Conservation (phyloP, 1,139 yeast genomes). For the Debaryomyces coudertii region DNA sequence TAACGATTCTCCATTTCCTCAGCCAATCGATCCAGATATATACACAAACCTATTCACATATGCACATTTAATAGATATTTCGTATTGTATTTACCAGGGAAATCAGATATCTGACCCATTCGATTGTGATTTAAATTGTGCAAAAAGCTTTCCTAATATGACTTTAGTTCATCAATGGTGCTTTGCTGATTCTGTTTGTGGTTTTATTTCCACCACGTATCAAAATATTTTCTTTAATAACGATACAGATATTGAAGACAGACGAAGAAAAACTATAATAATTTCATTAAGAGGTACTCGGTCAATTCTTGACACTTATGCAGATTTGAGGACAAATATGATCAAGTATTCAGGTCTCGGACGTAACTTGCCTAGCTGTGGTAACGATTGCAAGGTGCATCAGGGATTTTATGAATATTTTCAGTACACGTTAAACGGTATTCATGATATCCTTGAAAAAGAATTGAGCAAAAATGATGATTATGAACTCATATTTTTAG, state of each 20-base stretch:
- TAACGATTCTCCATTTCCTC: slow-evolving; percentile 10
- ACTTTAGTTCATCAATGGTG: slow-evolving; percentile 52
- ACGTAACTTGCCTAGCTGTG: slow-evolving; percentile 34
- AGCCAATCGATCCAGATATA: slow-evolving; percentile 26
- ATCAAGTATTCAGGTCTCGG: slow-evolving; percentile 31
- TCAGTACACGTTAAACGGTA: slow-evolving; percentile 31
- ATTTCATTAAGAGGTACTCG: slow-evolving; percentile 53
- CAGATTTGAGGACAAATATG: slow-evolving; percentile 50
- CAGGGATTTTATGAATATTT: slow-evolving; percentile 47
- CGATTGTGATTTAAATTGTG: slow-evolving; percentile 47
- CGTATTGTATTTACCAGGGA: slow-evolving; percentile 49
- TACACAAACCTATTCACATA: slow-evolving; percentile 38
- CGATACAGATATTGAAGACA: background rate
- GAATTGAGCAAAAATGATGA: slow-evolving; percentile 29
- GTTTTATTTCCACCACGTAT: slow-evolving; percentile 42
- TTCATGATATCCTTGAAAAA: slow-evolving; percentile 28
- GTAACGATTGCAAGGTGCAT: slow-evolving; percentile 47
- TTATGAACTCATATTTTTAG: slow-evolving; percentile 44
- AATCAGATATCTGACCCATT: slow-evolving; percentile 44
- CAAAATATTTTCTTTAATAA: slow-evolving; percentile 30
- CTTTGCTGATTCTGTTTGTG: slow-evolving; percentile 43
- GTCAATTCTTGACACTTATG: slow-evolving; percentile 47
- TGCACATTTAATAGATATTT: slow-evolving; percentile 52
- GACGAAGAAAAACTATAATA: slow-evolving; percentile 34
- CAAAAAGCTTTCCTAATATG: slow-evolving; percentile 42